A percentile compares a stretch with the other conserved stretches of the same genome.
Conservation (phyloP, 2,329 filamentous ascomycete species). For the Cytospora paraplurivora region DNA sequence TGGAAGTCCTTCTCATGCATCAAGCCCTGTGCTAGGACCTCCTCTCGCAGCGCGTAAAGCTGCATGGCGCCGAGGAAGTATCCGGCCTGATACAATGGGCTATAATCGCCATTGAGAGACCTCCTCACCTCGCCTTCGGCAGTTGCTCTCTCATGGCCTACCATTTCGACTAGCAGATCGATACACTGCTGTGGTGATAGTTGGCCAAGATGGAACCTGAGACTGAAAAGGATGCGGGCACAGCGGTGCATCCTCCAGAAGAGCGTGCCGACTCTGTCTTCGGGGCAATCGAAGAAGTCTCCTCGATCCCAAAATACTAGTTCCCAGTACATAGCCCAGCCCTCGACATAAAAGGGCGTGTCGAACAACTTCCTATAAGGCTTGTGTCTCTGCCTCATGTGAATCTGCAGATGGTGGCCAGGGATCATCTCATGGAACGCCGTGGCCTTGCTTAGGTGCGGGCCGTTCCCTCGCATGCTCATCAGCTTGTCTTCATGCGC, state of each 20-base stretch:
- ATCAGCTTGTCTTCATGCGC: slow-evolving; percentile 57
- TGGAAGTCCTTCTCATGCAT: slow-evolving; percentile 56
- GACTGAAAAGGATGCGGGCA: slow-evolving; percentile 59
- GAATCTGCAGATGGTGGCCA: slow-evolving; percentile 57
- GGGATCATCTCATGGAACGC: slow-evolving; percentile 65
- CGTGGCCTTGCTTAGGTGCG: slow-evolving; percentile 58
- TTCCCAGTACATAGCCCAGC: slow-evolving; percentile 66
- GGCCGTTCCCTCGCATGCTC: slow-evolving; percentile 62
- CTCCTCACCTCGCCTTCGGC: slow-evolving; percentile 63
- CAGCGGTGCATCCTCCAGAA: slow-evolving; percentile 67
- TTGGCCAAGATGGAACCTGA: slow-evolving; percentile 59
- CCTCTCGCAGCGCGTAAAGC: slow-evolving; percentile 51
- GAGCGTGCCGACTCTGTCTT: slow-evolving; percentile 58
- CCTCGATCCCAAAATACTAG: slow-evolving; percentile 57
- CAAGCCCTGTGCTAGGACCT: slow-evolving; percentile 44
- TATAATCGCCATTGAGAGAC: slow-evolving; percentile 57
- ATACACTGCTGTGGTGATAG: slow-evolving; percentile 57
- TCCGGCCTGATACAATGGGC: slow-evolving; percentile 60
- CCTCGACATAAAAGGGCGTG: slow-evolving; percentile 62
- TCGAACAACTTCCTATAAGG: slow-evolving; percentile 55
- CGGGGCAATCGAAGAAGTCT: slow-evolving; percentile 52
- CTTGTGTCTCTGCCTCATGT: slow-evolving; percentile 49
- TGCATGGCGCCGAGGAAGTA: slow-evolving; percentile 64
- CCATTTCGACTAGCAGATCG: slow-evolving; percentile 56
- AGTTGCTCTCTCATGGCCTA: slow-evolving; percentile 60